These are phyloP conservation scores for Polychaeton citri DNA, from an alignment of 2,329 filamentous ascomycete genomes.

Conservation along the genomic window DNA sequence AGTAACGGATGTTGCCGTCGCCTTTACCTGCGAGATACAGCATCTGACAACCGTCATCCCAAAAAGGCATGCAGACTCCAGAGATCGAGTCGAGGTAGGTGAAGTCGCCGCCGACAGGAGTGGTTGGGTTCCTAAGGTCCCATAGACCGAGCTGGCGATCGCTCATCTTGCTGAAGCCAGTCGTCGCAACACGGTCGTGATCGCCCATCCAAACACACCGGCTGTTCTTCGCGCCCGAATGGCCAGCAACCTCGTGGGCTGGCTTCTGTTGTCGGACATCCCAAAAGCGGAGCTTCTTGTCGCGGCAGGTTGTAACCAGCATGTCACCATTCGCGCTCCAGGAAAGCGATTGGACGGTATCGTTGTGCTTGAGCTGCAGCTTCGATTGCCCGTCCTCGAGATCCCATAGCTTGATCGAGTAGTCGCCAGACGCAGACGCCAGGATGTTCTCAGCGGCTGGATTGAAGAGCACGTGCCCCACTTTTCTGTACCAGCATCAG, in stretches of 20 bases:
- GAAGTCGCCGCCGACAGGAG: conserved; percentile 76
- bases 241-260: conserved; percentile 70
- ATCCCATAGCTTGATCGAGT: conserved; percentile 93
- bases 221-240: conserved; percentile 93
- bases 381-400: conserved; percentile 63
- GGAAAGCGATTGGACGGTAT: conserved; percentile 88
- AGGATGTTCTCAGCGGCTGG: conserved; percentile 90
- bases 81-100: conserved; percentile 87
- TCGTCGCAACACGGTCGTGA: conserved; percentile 88
- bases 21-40: conserved; percentile 95
- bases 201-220: conserved; percentile 95
- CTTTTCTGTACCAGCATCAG: conserved; percentile 51
- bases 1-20: conserved; percentile 98
- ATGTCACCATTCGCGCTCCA: conserved; percentile 85
- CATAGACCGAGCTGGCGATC: conserved; percentile 91
- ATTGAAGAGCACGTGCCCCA: conserved; percentile 97
- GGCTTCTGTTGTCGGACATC: conserved; percentile 87
- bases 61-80: conserved; percentile 98
- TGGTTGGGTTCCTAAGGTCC: conserved; percentile 68
- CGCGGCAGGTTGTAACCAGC: conserved; percentile 82
- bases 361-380: conserved; percentile 68
- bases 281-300: conserved; percentile 98
- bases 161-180: conserved; percentile 96
- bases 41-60: conserved; percentile 93
- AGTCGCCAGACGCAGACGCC: conserved; percentile 88